Percentiles rank a stretch among this genome's conserved stretches.
Evolutionary conservation across 495 filamentous ascomycete genomes (phyloP).

Genomic region (Glarea lozoyensis): DNA sequence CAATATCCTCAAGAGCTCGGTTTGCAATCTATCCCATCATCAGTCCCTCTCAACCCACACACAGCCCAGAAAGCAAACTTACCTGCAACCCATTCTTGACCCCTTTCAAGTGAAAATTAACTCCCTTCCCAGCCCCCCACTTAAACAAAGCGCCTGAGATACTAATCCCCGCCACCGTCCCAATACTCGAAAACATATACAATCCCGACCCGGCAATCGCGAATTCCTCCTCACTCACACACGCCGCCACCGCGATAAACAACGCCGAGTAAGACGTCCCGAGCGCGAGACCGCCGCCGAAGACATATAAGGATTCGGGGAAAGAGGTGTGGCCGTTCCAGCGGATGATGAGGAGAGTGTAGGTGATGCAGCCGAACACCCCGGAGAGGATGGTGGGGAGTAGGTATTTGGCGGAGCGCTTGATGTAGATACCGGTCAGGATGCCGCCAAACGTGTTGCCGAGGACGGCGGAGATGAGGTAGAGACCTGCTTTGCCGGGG

Average conservation of each 20-base stretch:
- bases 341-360: conserved; percentile 37
- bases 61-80: too few relatives aligned
- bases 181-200: conserved; percentile 40
- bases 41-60: too few relatives aligned
- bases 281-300: conserved; percentile 47
- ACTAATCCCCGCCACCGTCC: conserved; percentile 43
- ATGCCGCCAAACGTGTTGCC: conserved; percentile 59
- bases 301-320: conserved; percentile 54
- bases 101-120: too few relatives aligned
- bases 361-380: conserved; percentile 31
- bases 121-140: too few relatives aligned
- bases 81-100: too few relatives aligned
- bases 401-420: too few relatives aligned
- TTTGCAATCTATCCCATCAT: too few relatives aligned
- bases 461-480: conserved; percentile 54
- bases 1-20: too few relatives aligned
- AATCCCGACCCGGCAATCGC: conserved; percentile 48
- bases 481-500: conserved; percentile 47
- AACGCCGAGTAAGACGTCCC: conserved; percentile 41
- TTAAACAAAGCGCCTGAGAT: too few relatives aligned
- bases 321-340: conserved; percentile 56
- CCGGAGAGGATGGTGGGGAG: too few relatives aligned
- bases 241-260: conserved; percentile 48
- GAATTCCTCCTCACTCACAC: conserved; percentile 40
- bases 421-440: conserved; percentile 46